Percentiles rank a stretch among this genome's conserved stretches.
Conservation (phyloP, 345 rosid species). For the Boechera stricta region DNA sequence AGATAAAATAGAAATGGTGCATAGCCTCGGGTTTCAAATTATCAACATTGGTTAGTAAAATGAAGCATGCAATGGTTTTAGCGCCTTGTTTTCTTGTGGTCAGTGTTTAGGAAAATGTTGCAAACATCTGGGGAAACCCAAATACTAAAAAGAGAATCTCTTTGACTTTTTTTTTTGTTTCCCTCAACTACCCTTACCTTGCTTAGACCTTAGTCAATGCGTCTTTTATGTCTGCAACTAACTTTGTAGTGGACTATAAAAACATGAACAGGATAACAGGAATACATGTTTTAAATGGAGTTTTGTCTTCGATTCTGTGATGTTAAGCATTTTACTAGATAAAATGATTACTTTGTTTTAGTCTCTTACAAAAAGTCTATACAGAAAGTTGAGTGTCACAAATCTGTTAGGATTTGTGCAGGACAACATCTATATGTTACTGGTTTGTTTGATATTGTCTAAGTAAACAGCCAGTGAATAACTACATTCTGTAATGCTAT, state of each 20-base stretch:
- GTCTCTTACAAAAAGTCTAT: constrained; percentile 4
- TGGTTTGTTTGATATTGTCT: not conserved
- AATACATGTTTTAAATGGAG: constrained; percentile 4
- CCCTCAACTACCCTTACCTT: not conserved
- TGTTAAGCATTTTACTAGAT: not conserved
- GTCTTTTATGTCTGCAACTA: constrained; percentile 22
- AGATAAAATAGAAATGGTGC: not conserved
- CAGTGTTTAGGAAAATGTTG: constrained; percentile 16
- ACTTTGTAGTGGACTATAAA: constrained; percentile 22
- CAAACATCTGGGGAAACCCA: constrained; percentile 18
- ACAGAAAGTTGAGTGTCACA: not conserved
- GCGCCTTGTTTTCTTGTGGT: constrained; percentile 30
- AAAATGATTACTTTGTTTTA: not conserved
- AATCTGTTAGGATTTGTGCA: constrained; percentile 1
- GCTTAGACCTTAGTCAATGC: constrained; percentile 28
- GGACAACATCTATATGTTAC: not conserved
- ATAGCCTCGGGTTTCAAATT: constrained; percentile 16
- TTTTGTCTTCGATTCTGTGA: constrained; percentile 1
- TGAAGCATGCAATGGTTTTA: constrained; percentile 10
- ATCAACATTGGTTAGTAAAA: constrained; percentile 22
- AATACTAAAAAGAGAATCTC: constrained; percentile 12
- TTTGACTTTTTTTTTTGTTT: not conserved
- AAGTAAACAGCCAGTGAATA: constrained; percentile 2
- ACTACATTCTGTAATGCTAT: not conserved
- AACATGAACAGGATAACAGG: not conserved